Evolutionary conservation across 192 early-diverging fungal genomes (phyloP), one percentile per base, ranked within the genome.

Genomic region (Rhizoclosmatium globosum): DNA sequence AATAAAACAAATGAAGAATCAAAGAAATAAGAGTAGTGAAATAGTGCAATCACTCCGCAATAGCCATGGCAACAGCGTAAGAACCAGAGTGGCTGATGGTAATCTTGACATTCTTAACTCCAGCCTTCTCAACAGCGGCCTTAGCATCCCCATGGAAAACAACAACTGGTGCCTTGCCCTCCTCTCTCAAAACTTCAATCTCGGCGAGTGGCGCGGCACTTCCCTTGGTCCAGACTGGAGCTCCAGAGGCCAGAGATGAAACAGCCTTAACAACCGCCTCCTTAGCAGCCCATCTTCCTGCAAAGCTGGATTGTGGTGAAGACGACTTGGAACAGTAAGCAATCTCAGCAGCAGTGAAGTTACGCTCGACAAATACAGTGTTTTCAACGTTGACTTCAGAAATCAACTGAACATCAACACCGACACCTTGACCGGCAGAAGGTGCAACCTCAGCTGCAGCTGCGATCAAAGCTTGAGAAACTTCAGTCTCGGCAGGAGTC

Each of bases 211-310:
- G 94, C 2, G 97, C 97, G 43, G 85, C 97, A 47, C 92, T 90
- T 50, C 95, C 95, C 68, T 92, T 83, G 45, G 87, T 89, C 90
- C 91, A 93, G 19, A 96, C 94, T 59, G 61, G 48, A n/a, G 61
- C 62, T 38, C 82, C 82, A 21, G 76, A 60, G 31, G 85, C 70
- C 0, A 87, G 89, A 6, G 91, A 93, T 53, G 91, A 92, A 38
- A 98, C 91, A 15, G 97, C 96, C 90, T 98, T 98, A 80, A 98
- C 88, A 17, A 95, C 94, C 1, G 97, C 94, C 79, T 98, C 97
- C 89, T 98, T 98, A 68, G 97, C 97, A 4, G 93, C 93, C 97
- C 97, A 98, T 43, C 93, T 90, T 65, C 97, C 97, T 45, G 97
- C 93, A 84, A 94, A 96, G 84, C 94, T 95, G 0, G 95, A 87